Base-by-base conservation (phyloP, 805 yeast genomes). In the Allodekkera sacchari region DNA sequence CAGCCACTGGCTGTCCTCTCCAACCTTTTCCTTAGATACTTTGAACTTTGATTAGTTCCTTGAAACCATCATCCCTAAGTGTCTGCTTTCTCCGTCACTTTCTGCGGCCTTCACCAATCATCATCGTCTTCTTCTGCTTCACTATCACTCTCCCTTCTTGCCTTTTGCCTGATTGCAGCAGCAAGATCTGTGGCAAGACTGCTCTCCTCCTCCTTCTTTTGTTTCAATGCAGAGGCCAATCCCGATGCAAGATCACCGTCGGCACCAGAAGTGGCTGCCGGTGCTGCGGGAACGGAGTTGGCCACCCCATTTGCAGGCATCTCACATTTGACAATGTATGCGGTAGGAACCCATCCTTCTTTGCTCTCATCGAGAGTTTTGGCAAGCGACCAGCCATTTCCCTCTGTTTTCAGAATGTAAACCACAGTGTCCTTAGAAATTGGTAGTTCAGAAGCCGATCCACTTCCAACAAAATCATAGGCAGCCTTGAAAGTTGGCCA, bases 271-370 rank as follows among this genome's bases (percentile, higher is more conserved):
- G 51, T 32, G 22, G 55, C 31, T 20, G 52, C 25, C 5, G 68
- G 58, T 11, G 64, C 52, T 2, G 61, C 42, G 15, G 25, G 12
- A 9, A 11, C n/a, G 5, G 28, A 8, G 2, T 10, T n/a, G 1
- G 52, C 33, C 7, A 48, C 34, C 1, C 48, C 27, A 1, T 47
- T 42, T 0, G 63, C 56, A 22, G 79, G 74, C 9, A 71, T 67
- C 4, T 57, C 71, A 41, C 71, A 70, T 38, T 72, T 74, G 14
- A 65, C 75, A 48, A 89, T 74, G 52, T 88, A 92, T n/a, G 88
- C 83, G 15, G 92, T 80, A 10, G 99, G 99, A 9, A 92, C 89
- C 98, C 98, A 92, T 5, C 99, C 99, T 53, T 87, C 92, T 35
- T 64, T 71, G 1, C 78, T 50, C 25, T 83, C 92, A 48, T 81